Evolutionary conservation across 345 rosid species (phyloP), one percentile per base, ranked within the genome.

Genomic region (Streptanthus diversifolius): DNA sequence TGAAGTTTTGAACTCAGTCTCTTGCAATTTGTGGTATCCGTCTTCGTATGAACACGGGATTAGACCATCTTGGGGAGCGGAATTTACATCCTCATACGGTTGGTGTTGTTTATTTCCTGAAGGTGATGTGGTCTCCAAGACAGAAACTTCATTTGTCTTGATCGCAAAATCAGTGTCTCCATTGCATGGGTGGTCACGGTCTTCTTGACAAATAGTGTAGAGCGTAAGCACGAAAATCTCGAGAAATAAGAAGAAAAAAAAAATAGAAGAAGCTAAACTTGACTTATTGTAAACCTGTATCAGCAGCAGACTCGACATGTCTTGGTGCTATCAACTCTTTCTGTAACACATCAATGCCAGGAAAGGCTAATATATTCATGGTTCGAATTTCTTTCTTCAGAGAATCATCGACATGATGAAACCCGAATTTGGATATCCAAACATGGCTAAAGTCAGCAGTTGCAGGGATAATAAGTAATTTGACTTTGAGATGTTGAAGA

Each of bases 301-400:
- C 24, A 9, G 66, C 33, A 69, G 74, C 60, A 64, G 48, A 80
- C 14, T 62, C 53, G 4, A 57, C 56, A 53, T 77, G 82, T 48
- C 80, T 83, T 67, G 75, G 74, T 80, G 53, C 63, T 76, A 75
- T 43, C 33, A 92, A 58, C 57, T 79, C 71, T 63, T 92, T 90
- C 79, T 85, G 87, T 81, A 92, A 75, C 93, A 90, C 83, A 80
- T 90, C 93, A 67, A 87, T 80, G 15, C 93, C 90, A 3, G 95
- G 98, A 80, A 92, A 92, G 8, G 85, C 93, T 72, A 92, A 55
- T 83, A 92, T 75, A 68, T 90, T 92, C 87, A 84, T 75, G 66
- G 83, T 84, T 59, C 85, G 85, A 72, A 83, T 71, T 70, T 83
- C 77, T 55, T 77, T 82, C 84, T 82, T 86, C 67, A 80, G 70